Percentiles rank a stretch among this genome's conserved stretches.
phyloP scores from a whole-genome alignment of 1,284 basidiomycete species.

The Testicularia cyperi region DNA sequence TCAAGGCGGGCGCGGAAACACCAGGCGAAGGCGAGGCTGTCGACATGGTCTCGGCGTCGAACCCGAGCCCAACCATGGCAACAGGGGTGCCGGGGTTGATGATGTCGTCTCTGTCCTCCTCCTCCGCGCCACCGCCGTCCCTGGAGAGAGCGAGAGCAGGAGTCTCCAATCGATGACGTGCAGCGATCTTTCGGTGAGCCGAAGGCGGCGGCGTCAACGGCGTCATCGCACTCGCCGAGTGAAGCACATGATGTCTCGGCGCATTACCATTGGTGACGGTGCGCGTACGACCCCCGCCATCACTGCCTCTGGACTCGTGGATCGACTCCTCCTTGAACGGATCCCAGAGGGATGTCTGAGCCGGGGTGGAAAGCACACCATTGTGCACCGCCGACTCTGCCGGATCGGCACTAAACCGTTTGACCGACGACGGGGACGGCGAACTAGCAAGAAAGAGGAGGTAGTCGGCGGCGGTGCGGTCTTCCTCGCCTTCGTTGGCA shows the following conservation, averaged over 20 bases:
- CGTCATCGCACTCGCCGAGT: too few species aligned
- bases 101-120: too few species aligned
- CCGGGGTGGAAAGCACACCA: slow-evolving; percentile 20
- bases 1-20: too few species aligned
- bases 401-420: slow-evolving; percentile 7
- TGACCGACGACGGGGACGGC: slow-evolving; percentile 26
- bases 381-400: not conserved
- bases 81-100: too few species aligned
- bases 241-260: too few species aligned
- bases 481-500: slow-evolving; percentile 6
- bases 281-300: too few species aligned
- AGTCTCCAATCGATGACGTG: too few species aligned
- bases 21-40: not conserved
- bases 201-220: slow-evolving; percentile 17
- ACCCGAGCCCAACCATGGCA: slow-evolving; percentile 5
- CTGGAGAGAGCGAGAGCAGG: too few species aligned
- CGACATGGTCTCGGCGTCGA: slow-evolving; percentile 5
- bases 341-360: slow-evolving; percentile 30
- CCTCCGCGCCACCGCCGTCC: too few species aligned
- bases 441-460: slow-evolving; percentile 21
- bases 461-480: slow-evolving; percentile 28
- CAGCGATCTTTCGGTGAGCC: slow-evolving; percentile 1
- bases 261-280: too few species aligned
- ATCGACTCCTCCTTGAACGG: slow-evolving; percentile 13
- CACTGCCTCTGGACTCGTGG: slow-evolving; percentile 1